Evolutionary conservation across 2,329 filamentous ascomycete genomes (phyloP).

Genomic region (Penicillium sp.): DNA sequence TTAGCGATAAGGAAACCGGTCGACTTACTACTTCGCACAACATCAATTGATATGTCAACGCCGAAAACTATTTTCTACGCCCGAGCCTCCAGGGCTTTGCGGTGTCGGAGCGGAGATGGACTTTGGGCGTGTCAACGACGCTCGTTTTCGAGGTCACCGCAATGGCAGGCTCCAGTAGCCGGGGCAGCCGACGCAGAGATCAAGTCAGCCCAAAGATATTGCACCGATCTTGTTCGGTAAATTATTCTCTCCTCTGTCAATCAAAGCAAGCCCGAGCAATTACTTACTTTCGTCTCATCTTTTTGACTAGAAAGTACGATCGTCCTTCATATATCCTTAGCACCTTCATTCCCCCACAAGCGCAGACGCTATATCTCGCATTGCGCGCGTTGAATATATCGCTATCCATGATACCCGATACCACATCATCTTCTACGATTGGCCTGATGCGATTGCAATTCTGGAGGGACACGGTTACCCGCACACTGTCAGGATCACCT

Average conservation of each 20-base stretch:
- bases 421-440: slow-evolving; percentile 81
- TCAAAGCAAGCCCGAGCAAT: background rate
- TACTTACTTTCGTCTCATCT: background rate
- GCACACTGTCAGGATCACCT: slow-evolving; percentile 71
- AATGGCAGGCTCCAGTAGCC: slow-evolving; percentile 17
- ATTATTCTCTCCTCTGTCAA: background rate
- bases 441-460: slow-evolving; percentile 90
- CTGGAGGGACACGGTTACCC: slow-evolving; percentile 81
- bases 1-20: background rate
- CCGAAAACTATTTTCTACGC: background rate
- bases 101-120: background rate
- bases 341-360: slow-evolving; percentile 72
- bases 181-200: slow-evolving; percentile 45
- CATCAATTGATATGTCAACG: slow-evolving; percentile 6
- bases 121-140: slow-evolving; percentile 16
- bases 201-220: slow-evolving; percentile 54
- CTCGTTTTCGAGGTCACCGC: slow-evolving; percentile 23
- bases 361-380: slow-evolving; percentile 80
- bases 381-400: slow-evolving; percentile 92
- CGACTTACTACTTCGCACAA: background rate
- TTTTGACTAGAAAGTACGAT: slow-evolving; percentile 67
- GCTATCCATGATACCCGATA: slow-evolving; percentile 82
- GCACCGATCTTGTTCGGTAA: slow-evolving; percentile 55
- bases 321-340: slow-evolving; percentile 82
- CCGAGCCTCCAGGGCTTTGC: background rate